Evolutionary conservation across 2,329 filamentous ascomycete species (phyloP).

Genomic region (Penicillium sp.): DNA sequence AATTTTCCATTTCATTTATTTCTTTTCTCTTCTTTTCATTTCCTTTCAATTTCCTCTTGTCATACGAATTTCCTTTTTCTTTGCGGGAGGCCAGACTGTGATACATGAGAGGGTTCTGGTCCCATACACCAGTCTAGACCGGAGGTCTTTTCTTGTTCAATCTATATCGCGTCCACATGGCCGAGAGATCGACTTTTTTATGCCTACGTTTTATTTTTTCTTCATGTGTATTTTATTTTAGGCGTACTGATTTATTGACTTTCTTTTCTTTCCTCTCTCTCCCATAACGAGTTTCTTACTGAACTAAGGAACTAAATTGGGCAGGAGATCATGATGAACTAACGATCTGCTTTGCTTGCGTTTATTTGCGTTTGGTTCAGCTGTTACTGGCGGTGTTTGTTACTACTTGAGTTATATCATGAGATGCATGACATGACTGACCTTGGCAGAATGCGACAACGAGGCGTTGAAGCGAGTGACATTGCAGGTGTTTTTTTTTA

Average conservation of each 20-base stretch:
- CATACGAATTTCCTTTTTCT: background rate
- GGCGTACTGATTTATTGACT: constrained; percentile 11
- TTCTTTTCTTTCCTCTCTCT: constrained; percentile 15
- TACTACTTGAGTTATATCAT: background rate
- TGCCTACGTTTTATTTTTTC: constrained; percentile 19
- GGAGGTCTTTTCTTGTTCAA: constrained; percentile 18
- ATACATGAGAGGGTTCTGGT: background rate
- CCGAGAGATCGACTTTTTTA: constrained; percentile 36
- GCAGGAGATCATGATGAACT: background rate
- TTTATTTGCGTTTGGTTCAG: background rate
- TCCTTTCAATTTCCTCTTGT: constrained; percentile 2
- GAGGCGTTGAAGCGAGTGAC: background rate
- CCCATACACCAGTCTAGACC: background rate
- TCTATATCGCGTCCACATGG: constrained; percentile 18
- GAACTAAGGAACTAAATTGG: background rate
- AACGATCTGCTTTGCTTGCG: background rate
- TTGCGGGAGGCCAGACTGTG: constrained; percentile 13
- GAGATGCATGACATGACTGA: background rate
- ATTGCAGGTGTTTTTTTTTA: background rate
- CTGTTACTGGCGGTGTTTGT: background rate
- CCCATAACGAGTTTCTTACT: background rate
- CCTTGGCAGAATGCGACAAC: background rate
- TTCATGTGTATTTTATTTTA: constrained; percentile 12
- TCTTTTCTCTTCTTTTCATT: constrained; percentile 7
- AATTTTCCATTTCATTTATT: constrained; percentile 1